phyloP scores from a whole-genome alignment of 371 early-diverging fungal species.

The Dichotomocladium elegans region DNA sequence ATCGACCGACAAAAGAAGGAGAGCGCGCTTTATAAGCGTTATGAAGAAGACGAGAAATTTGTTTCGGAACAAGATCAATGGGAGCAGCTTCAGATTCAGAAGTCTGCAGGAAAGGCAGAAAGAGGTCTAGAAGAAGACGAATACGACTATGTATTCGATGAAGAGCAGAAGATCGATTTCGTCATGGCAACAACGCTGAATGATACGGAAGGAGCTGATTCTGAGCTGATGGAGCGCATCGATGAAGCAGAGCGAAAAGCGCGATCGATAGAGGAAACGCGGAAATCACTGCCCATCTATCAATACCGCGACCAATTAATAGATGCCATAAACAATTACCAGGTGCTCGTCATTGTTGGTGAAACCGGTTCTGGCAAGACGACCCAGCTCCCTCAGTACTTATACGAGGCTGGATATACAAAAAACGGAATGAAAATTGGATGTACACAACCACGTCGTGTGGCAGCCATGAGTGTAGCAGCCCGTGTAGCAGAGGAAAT shows the following conservation, averaged over 20 bases:
- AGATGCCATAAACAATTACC: slow-evolving; percentile 80
- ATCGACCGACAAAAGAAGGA: slow-evolving; percentile 91
- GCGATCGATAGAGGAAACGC: slow-evolving; percentile 80
- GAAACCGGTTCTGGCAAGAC: slow-evolving; percentile 99
- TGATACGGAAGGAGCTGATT: slow-evolving; percentile 51
- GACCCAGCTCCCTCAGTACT: slow-evolving; percentile 98
- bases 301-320: slow-evolving; percentile 79
- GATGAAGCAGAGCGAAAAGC: slow-evolving; percentile 68
- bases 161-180: slow-evolving; percentile 89
- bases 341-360: slow-evolving; percentile 92
- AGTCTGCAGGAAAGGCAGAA: slow-evolving; percentile 51
- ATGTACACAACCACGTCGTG: slow-evolving; percentile 99
- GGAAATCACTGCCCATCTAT: slow-evolving; percentile 91
- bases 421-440: slow-evolving; percentile 88
- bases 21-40: slow-evolving; percentile 80
- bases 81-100: slow-evolving; percentile 84
- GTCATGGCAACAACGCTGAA: slow-evolving; percentile 73
- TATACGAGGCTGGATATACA: slow-evolving; percentile 93
- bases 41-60: slow-evolving; percentile 78
- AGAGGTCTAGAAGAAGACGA: slow-evolving; percentile 49
- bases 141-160: slow-evolving; percentile 95
- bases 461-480: slow-evolving; percentile 99
- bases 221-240: slow-evolving; percentile 58
- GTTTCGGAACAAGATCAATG: slow-evolving; percentile 93
- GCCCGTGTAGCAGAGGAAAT: slow-evolving; percentile 96